Base-by-base conservation (phyloP, 2,329 filamentous ascomycete genomes). In the Cryoendolithus antarcticus region DNA sequence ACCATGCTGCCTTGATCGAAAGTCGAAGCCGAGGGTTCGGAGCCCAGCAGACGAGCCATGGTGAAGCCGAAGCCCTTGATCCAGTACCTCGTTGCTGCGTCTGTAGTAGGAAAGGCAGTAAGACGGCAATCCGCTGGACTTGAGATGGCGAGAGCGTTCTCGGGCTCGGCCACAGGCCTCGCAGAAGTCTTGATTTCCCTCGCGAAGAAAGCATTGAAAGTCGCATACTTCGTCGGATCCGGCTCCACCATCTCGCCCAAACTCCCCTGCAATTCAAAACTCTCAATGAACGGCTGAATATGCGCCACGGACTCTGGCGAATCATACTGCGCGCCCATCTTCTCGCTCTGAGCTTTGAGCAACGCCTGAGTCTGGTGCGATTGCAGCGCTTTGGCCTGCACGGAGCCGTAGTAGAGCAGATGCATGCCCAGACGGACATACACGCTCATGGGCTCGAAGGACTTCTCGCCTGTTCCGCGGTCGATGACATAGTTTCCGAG, bases 401-500 rank as follows among this genome's bases (percentile, higher is more conserved):
- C 49, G 19, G 50, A 53, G 35, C 63, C 62, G 45, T 64, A 65
- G 51, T 65, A 65, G n/a, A 65, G 54, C 28, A 63, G 47, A 41
- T 65, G 62, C 62, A 65, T 64, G 13, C 62, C 62, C 5, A 64
- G 29, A 12, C 62, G 55, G 30, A 64, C 62, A 42, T 64, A 64
- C 43, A 65, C 57, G 41, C 53, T 55, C 63, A 66, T 66, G 27
- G 57, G 48, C 43, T 66, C 63, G 40, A 61, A 65, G 4, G 48
- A 47, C 51, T 62, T 64, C 39, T 55, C 37, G n/a, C 61, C 58
- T 1, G 62, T 64, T 34, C 50, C 35, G 19, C 62, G 57, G 44
- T 64, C 60, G 21, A 64, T 56, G 31, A 66, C 62, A 48, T 64
- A 65, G 50, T 66, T 65, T 30, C 63, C 63, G 45, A 64, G 44